These are phyloP conservation scores for Vinca minor DNA, from an alignment of 257 asterid species.

Conservation along the genomic window DNA sequence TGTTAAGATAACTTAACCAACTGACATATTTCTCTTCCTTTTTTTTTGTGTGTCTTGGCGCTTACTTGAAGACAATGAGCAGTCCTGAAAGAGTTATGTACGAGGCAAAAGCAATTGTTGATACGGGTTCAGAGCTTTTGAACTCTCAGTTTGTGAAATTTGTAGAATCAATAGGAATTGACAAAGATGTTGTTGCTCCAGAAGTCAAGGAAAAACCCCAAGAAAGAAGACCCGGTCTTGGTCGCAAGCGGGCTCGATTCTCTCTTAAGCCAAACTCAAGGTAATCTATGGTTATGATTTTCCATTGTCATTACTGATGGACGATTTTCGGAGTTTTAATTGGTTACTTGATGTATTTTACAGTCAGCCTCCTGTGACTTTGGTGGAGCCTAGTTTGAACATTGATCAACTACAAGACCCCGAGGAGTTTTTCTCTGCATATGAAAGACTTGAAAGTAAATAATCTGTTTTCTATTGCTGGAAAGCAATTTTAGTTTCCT, in stretches of 20 bases:
- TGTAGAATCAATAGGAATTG: slow-evolving; percentile 25
- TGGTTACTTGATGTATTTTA: slow-evolving; percentile 19
- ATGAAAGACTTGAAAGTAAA: slow-evolving; percentile 64
- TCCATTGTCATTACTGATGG: background rate
- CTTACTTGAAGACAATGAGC: slow-evolving; percentile 24
- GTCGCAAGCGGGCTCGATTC: slow-evolving; percentile 55
- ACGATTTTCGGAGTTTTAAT: background rate
- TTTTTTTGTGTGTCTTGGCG: background rate
- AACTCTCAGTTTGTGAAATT: slow-evolving; percentile 32
- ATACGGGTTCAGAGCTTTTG: slow-evolving; percentile 48
- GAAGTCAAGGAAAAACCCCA: slow-evolving; percentile 46
- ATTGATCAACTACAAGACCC: slow-evolving; percentile 52
- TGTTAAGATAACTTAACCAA: background rate
- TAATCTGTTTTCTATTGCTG: slow-evolving; percentile 9
- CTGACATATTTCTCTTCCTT: background rate
- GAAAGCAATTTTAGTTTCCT: slow-evolving; percentile 44
- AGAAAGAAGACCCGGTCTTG: slow-evolving; percentile 68
- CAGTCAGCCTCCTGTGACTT: slow-evolving; percentile 53
- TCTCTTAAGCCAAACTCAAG: slow-evolving; percentile 46
- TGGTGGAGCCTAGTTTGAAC: slow-evolving; percentile 39
- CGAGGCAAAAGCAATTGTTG: slow-evolving; percentile 63
- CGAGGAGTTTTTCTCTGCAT: slow-evolving; percentile 55
- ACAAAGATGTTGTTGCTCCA: slow-evolving; percentile 25
- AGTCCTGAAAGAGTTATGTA: slow-evolving; percentile 54
- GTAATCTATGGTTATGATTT: slow-evolving; percentile 24